Evolutionary conservation across 345 rosid genomes (phyloP), one percentile per base, ranked within the genome.

Genomic region (Dovyalis caffra): DNA sequence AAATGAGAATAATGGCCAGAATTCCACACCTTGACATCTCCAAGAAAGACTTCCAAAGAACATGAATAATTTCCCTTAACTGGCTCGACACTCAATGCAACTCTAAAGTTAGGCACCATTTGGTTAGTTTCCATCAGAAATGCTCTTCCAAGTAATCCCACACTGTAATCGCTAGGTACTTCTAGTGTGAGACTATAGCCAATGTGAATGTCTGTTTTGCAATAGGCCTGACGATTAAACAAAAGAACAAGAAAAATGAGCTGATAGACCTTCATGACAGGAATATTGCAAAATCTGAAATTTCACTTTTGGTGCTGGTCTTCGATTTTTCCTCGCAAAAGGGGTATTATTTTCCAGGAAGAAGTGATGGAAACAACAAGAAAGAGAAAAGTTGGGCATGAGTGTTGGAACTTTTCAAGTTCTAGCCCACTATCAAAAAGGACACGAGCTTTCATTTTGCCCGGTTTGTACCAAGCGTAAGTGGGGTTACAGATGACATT

Each of bases 1-100:
- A 91, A 88, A 37, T 72, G 80, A 15, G 88, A 87, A 83, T 89
- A 90, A 80, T 95, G 99, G 0, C 97, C 97, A 34, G 97, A 95
- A 72, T 77, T 90, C 98, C 98, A 94, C 43, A 90, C 98, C 88
- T 76, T 89, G 43, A 88, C 91, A 80, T 88, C 93, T 56, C 97
- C 97, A 2, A 92, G 84, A 68, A 92, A 87, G 25, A 95, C 82
- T 76, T 95, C 83, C 63, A 92, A 71, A 8, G 92, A 90, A 62
- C 99, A 95, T 7, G 90, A 76, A 68, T 88, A 91, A 14, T 70
- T 75, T 12, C 88, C 87, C n/a, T 75, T 69, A 29, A 73, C 45
- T n/a, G 97, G 89, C 66, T 84, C 95, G 64, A 86, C 88, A 60
- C 89, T 88, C 80, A 94, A 77, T 63, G 95, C 92, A 25, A 76